A percentile compares a stretch with the other conserved stretches of the same genome.
phyloP scores from a whole-genome alignment of 2,329 filamentous ascomycete species.

The Epichloe uncinata region DNA sequence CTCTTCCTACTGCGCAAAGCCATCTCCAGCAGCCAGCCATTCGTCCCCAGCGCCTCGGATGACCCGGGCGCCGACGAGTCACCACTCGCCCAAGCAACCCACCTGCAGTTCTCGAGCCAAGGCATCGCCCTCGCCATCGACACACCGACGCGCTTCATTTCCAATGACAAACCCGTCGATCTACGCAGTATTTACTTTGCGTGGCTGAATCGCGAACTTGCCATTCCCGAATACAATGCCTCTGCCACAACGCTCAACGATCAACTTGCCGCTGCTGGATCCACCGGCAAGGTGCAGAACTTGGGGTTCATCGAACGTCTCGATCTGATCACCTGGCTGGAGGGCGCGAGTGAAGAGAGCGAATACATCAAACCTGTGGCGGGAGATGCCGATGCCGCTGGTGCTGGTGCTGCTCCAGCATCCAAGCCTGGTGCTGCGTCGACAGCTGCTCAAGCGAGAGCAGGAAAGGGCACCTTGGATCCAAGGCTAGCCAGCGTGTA shows the following conservation, averaged over 20 bases:
- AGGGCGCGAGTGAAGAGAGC: constrained; percentile 77
- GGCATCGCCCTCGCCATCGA: constrained; percentile 55
- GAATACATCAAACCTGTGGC: constrained; percentile 84
- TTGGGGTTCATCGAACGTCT: constrained; percentile 83
- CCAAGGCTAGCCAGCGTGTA: constrained; percentile 80
- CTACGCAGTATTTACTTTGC: constrained; percentile 92
- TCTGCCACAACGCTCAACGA: constrained; percentile 70
- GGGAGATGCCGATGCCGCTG: constrained; percentile 39
- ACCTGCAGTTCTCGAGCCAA: constrained; percentile 58
- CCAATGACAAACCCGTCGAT: constrained; percentile 62
- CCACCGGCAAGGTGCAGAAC: constrained; percentile 63
- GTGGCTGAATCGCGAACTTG: constrained; percentile 84
- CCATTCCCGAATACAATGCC: constrained; percentile 83
- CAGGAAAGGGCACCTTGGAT: constrained; percentile 57
- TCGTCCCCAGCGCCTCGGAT: constrained; percentile 60
- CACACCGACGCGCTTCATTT: constrained; percentile 73
- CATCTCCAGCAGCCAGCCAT: constrained; percentile 56
- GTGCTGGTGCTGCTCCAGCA: constrained; percentile 20
- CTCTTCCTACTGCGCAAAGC: constrained; percentile 73
- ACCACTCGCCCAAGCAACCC: constrained; percentile 59
- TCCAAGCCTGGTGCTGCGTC: constrained; percentile 25
- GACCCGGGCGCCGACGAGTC: constrained; percentile 50
- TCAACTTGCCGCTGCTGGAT: constrained; percentile 49
- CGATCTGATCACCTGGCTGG: constrained; percentile 86
- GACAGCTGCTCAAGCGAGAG: constrained; percentile 32